phyloP scores from a whole-genome alignment of 139 green algal genomes.

The Monoraphidium neglectum region DNA sequence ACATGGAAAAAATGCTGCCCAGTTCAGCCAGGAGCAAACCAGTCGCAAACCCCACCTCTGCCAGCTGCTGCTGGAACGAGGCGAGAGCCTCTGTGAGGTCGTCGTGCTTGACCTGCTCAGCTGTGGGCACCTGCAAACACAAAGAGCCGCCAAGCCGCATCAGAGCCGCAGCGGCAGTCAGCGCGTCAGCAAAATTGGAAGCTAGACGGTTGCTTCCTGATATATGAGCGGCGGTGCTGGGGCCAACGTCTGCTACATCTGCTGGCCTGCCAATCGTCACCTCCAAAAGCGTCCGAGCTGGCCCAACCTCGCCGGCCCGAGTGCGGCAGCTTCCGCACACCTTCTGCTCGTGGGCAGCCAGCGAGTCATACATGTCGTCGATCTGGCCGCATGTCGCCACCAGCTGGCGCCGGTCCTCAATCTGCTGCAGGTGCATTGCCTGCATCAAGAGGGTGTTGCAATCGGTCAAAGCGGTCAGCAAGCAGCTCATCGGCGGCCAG shows the following conservation, averaged over 20 bases:
- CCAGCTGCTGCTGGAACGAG: constrained; percentile 25
- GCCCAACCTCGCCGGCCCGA: too few species aligned
- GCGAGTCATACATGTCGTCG: constrained; percentile 87
- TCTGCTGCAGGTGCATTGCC: constrained; percentile 61
- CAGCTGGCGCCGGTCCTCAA: constrained; percentile 61
- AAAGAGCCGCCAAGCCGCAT: too few species aligned
- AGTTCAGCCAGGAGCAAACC: neutral
- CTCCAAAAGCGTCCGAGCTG: too few species aligned
- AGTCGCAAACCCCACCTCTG: constrained; percentile 5
- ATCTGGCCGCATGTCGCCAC: constrained; percentile 51
- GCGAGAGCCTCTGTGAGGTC: constrained; percentile 66
- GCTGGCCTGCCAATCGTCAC: too few species aligned
- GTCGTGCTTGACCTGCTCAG: constrained; percentile 74
- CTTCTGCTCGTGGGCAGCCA: constrained; percentile 77
- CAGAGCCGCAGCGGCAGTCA: too few species aligned
- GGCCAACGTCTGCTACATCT: too few species aligned
- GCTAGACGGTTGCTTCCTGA: too few species aligned
- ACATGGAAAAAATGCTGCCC: neutral
- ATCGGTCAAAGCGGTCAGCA: too few species aligned
- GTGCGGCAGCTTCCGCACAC: too few species aligned
- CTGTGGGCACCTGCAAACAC: constrained; percentile 38
- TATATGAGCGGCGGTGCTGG: too few species aligned
- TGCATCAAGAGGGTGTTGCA: constrained; percentile 26
- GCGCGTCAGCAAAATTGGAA: too few species aligned
- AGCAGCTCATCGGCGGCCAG: too few species aligned